Evolutionary conservation across 768 basidiomycete genomes (phyloP), one percentile per base, ranked within the genome.

Genomic region (Sporobolomyces roseus): DNA sequence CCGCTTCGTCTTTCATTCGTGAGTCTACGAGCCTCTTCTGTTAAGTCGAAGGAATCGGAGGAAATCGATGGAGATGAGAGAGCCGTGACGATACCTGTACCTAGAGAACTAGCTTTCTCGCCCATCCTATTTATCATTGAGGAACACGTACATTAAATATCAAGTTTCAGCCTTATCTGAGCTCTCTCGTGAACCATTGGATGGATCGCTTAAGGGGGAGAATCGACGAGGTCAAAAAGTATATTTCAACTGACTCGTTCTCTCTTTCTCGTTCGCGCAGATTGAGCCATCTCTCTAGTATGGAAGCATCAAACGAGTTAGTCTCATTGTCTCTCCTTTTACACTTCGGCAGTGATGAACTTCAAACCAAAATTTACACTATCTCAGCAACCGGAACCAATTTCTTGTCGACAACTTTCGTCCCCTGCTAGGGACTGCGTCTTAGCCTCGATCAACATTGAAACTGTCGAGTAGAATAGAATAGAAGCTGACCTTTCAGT

Each of bases 351-450:
- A 29, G 36, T 30, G 67, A 69, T 54, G 67, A 69, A 53, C 41
- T 19, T 38, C 29, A 16, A 48, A n/a, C n/a, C n/a, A 32, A 69
- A 36, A 9, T 23, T 45, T 33, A 50, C 67, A 69, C 67, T 69
- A 69, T 69, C 67, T 69, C 67, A 69, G 67, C 67, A 69, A 69
- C 35, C 67, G 62, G 58, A 63, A 60, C 43, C 10, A n/a, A n/a
- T 14, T 59, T 61, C 17, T 21, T 33, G 67, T 63, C 62, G 67
- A 69, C 10, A 53, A 51, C 38, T 52, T 49, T 38, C n/a, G 62
- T 59, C 61, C 67, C 46, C 51, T 58, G 43, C 58, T 60, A 60
- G 58, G 67, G 67, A 63, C 67, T 32, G 30, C 51, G 67, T 63
- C 67, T 53, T 62, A 69, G 67, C 67, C 50, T n/a, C n/a, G n/a